Evolutionary conservation across 441 rosid genomes (phyloP).

Genomic region (Biscutella laevigata): DNA sequence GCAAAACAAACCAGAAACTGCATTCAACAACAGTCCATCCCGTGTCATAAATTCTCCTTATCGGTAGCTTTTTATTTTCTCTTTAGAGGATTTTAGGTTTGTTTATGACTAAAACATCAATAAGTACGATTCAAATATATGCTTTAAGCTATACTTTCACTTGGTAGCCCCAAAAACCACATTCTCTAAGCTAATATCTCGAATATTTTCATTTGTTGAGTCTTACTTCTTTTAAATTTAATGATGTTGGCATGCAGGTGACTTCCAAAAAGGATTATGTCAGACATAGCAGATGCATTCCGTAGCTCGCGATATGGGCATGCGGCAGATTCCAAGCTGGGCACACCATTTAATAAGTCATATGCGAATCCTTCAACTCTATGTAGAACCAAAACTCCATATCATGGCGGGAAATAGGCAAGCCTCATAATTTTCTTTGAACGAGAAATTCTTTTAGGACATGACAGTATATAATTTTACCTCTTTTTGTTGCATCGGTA

Average conservation of each 20-base stretch:
- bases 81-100: too few species aligned
- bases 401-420: constrained; percentile 70
- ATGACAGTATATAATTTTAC: constrained; percentile 38
- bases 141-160: too few species aligned
- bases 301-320: constrained; percentile 50
- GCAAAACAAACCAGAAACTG: constrained; percentile 52
- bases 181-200: too few species aligned
- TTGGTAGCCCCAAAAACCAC: too few species aligned
- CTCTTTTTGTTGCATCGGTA: too few species aligned
- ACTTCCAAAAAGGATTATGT: constrained; percentile 88
- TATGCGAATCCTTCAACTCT: constrained; percentile 48
- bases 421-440: constrained; percentile 54
- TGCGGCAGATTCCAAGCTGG: constrained; percentile 38
- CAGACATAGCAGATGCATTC: constrained; percentile 69
- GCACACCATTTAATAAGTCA: constrained; percentile 45
- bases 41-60: constrained; percentile 79
- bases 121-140: too few species aligned
- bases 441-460: constrained; percentile 71
- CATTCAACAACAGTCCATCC: constrained; percentile 55
- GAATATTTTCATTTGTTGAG: neutral
- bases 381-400: constrained; percentile 52
- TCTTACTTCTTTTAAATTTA: neutral
- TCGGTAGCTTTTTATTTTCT: too few species aligned
- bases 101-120: too few species aligned
- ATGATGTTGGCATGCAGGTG: constrained; percentile 40